Evolutionary conservation across 768 basidiomycete genomes (phyloP).

Genomic region (Amanita thiersii): DNA sequence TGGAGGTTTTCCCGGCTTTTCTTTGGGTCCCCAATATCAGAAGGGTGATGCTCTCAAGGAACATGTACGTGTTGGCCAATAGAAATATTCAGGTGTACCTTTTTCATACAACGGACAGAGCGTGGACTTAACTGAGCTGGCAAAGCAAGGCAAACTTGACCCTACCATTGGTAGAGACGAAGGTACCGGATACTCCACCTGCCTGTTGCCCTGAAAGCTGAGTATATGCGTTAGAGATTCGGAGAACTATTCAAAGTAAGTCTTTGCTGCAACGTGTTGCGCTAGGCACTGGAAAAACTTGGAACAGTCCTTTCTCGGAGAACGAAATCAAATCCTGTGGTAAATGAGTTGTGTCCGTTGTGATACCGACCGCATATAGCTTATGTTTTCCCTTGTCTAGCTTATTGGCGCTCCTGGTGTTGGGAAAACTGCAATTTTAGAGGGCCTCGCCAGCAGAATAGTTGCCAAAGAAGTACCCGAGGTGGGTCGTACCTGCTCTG

Average conservation of each 20-base stretch:
- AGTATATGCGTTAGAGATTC: conserved; percentile 50
- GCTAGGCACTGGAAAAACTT: neutral
- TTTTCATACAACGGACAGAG: conserved; percentile 35
- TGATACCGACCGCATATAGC: neutral
- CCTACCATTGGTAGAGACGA: conserved; percentile 88
- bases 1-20: conserved; percentile 56
- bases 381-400: conserved; percentile 21
- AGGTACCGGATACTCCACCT: conserved; percentile 26
- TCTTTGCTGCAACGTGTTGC: conserved; percentile 2
- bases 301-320: conserved; percentile 68
- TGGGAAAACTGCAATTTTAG: conserved; percentile 88
- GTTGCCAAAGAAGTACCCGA: conserved; percentile 88
- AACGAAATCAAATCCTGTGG: conserved; percentile 91
- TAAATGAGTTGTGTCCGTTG: conserved; percentile 21
- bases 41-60: conserved; percentile 86
- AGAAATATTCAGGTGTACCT: neutral
- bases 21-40: conserved; percentile 50
- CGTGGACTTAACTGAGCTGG: conserved; percentile 77
- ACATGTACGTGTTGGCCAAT: conserved; percentile 31
- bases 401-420: conserved; percentile 84
- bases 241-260: conserved; percentile 85
- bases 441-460: conserved; percentile 83
- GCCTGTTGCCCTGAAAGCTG: neutral
- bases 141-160: conserved; percentile 79
- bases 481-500: conserved; percentile 29